A percentile compares a stretch with the other conserved stretches of the same genome.
These are phyloP conservation scores for Metschnikowia kunwiensis DNA, from an alignment of 805 yeast genomes.

Conservation along the genomic window DNA sequence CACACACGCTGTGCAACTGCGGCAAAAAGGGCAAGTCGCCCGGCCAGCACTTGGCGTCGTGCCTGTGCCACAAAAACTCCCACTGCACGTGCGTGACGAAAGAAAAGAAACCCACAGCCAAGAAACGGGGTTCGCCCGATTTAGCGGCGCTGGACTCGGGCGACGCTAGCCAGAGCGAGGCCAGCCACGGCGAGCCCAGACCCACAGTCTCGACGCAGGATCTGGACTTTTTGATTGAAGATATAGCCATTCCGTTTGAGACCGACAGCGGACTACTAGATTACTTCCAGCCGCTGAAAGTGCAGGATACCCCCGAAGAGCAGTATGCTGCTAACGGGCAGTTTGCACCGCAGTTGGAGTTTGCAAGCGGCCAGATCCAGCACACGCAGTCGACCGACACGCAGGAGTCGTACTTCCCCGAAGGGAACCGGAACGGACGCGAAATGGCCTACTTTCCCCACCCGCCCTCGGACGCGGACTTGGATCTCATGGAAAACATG, in stretches of 20 bases:
- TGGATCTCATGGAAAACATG: slow-evolving; percentile 33
- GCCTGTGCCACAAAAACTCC: slow-evolving; percentile 37
- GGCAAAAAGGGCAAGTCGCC: slow-evolving; percentile 49
- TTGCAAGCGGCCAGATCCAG: neutral
- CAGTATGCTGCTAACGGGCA: neutral
- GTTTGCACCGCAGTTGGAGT: neutral
- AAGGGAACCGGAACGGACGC: neutral
- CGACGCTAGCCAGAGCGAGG: slow-evolving; percentile 7
- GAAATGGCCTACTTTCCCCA: slow-evolving; percentile 14
- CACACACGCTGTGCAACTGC: slow-evolving; percentile 71
- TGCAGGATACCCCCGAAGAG: neutral
- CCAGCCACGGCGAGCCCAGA: neutral
- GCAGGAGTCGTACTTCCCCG: neutral
- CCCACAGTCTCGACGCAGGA: neutral
- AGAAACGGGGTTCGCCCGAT: slow-evolving; percentile 12
- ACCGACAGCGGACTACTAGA: slow-evolving; percentile 40
- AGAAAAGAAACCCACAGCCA: slow-evolving; percentile 17
- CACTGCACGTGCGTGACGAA: slow-evolving; percentile 40
- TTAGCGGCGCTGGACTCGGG: slow-evolving; percentile 5
- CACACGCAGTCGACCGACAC: neutral
- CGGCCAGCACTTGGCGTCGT: slow-evolving; percentile 35
- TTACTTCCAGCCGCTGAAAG: slow-evolving; percentile 24
- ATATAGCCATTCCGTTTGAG: slow-evolving; percentile 31
- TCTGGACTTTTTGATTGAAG: slow-evolving; percentile 27
- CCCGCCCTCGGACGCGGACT: slow-evolving; percentile 21